Conservation (phyloP, 257 asterid species). For the Nicotiana tabacum region DNA sequence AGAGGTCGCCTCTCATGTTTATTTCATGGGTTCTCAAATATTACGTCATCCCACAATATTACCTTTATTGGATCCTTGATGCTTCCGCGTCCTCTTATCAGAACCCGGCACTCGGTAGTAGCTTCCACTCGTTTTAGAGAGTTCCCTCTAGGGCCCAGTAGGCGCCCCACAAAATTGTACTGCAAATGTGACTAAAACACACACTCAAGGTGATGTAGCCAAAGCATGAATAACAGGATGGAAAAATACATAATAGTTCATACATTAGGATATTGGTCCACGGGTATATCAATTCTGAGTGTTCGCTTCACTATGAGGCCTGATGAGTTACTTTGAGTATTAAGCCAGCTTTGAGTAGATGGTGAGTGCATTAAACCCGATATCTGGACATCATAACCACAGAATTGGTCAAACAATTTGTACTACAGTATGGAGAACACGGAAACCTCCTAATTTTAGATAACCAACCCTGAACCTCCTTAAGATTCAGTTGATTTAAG, state of each 20-base stretch:
- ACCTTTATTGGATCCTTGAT: slow-evolving; percentile 95
- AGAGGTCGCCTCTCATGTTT: not conserved
- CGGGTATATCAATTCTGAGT: slow-evolving; percentile 89
- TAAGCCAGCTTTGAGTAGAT: slow-evolving; percentile 79
- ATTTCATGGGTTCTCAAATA: not conserved
- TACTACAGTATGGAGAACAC: not conserved
- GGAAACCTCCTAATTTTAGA: not conserved
- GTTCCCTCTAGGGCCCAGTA: slow-evolving; percentile 99
- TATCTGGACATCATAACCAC: slow-evolving; percentile 55
- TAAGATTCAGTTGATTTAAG: not conserved
- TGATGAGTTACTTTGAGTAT: slow-evolving; percentile 83
- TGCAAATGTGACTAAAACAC: slow-evolving; percentile 31
- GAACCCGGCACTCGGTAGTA: slow-evolving; percentile 91
- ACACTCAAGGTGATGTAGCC: not conserved
- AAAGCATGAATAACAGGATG: slow-evolving; percentile 10
- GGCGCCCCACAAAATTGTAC: slow-evolving; percentile 98
- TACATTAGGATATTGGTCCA: slow-evolving; percentile 90
- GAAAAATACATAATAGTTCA: slow-evolving; percentile 12
- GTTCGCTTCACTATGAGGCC: slow-evolving; percentile 86
- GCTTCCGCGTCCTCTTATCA: slow-evolving; percentile 97
- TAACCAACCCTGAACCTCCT: not conserved
- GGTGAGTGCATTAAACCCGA: slow-evolving; percentile 76
- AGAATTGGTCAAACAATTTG: slow-evolving; percentile 28
- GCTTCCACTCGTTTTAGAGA: slow-evolving; percentile 97
- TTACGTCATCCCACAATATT: slow-evolving; percentile 9